These are phyloP conservation scores for Euphorbia peplus DNA, from an alignment of 345 rosid genomes.

Conservation along the genomic window DNA sequence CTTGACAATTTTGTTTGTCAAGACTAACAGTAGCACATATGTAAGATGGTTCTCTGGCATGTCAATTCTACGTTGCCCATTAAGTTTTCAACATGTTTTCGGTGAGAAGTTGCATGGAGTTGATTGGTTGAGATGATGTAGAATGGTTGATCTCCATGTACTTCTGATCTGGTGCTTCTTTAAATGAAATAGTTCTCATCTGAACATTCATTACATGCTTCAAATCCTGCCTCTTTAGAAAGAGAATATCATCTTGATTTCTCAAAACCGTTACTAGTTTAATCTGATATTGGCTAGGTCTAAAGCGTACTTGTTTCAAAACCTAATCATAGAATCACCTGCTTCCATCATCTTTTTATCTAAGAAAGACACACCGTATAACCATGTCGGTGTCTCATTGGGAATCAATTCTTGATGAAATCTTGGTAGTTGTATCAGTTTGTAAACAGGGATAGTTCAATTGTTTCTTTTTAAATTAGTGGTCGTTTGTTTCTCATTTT, in stretches of 20 bases:
- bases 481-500: not conserved
- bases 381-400: not conserved
- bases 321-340: not conserved
- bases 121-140: conserved; percentile 4
- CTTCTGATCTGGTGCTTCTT: too few relatives aligned
- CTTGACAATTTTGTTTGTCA: too few relatives aligned
- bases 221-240: not conserved
- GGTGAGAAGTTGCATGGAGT: not conserved
- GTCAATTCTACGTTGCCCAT: not conserved
- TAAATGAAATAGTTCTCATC: not conserved
- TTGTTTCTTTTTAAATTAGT: not conserved
- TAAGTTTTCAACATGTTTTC: not conserved
- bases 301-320: not conserved
- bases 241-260: not conserved
- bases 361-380: not conserved
- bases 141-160: not conserved
- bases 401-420: not conserved
- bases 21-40: too few relatives aligned
- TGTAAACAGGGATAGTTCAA: not conserved
- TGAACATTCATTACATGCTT: not conserved
- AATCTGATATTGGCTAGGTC: not conserved
- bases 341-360: not conserved
- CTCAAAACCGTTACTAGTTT: not conserved
- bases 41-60: too few relatives aligned
- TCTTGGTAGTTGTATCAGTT: not conserved